Evolutionary conservation across 306 rosid species (phyloP).

Genomic region (Senna siamea): DNA sequence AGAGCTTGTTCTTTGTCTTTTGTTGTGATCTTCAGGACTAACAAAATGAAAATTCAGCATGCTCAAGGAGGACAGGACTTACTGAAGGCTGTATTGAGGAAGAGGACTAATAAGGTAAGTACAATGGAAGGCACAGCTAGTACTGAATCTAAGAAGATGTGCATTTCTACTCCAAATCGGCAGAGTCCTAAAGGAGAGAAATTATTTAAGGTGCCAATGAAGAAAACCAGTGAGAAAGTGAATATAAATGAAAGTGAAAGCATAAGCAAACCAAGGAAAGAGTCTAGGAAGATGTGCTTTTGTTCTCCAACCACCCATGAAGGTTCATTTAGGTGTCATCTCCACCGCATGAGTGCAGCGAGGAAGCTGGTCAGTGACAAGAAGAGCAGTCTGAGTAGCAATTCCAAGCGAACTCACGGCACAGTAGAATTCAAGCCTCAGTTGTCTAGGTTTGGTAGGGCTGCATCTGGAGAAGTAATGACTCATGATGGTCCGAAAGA

Average conservation of each 20-base stretch:
- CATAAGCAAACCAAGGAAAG: slow-evolving; percentile 35
- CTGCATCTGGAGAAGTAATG: slow-evolving; percentile 29
- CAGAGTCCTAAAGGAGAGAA: slow-evolving; percentile 11
- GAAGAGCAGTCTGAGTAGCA: neutral
- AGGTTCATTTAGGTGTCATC: slow-evolving; percentile 45
- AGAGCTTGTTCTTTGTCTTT: neutral
- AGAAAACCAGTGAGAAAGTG: slow-evolving; percentile 32
- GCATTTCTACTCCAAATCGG: slow-evolving; percentile 20
- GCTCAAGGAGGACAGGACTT: slow-evolving; percentile 22
- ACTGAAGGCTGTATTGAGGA: slow-evolving; percentile 23
- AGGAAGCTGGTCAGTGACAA: slow-evolving; percentile 28
- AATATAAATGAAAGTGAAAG: slow-evolving; percentile 37
- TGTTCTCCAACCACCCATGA: slow-evolving; percentile 51
- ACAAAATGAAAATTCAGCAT: slow-evolving; percentile 16
- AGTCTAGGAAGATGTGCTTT: slow-evolving; percentile 32
- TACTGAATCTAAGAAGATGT: slow-evolving; percentile 24
- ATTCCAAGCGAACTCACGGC: neutral
- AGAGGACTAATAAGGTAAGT: slow-evolving; percentile 4
- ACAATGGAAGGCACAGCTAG: slow-evolving; percentile 2
- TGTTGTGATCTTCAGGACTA: slow-evolving; percentile 7
- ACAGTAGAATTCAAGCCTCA: slow-evolving; percentile 36
- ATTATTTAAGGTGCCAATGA: neutral
- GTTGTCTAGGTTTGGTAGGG: slow-evolving; percentile 36
- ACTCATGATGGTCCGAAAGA: slow-evolving; percentile 13
- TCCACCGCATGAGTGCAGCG: slow-evolving; percentile 34